These are phyloP conservation scores for Heterobasidion parviporum DNA, from an alignment of 1,284 basidiomycete species.

Conservation along the genomic window DNA sequence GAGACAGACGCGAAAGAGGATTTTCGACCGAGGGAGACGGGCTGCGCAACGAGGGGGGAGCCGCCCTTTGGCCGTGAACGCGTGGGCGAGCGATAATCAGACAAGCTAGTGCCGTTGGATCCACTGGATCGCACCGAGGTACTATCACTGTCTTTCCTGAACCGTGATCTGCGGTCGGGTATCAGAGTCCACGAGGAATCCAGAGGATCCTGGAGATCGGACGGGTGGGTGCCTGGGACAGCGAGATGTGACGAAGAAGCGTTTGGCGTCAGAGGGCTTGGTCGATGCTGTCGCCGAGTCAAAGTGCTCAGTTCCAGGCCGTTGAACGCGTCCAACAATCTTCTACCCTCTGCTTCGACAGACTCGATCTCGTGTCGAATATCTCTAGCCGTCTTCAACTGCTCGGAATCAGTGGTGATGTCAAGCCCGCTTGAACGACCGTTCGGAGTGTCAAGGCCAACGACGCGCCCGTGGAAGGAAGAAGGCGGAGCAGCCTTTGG, in stretches of 20 bases:
- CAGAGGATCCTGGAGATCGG: neutral
- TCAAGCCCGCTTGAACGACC: slow-evolving; percentile 25
- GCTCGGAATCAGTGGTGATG: slow-evolving; percentile 44
- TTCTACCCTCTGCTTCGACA: slow-evolving; percentile 58
- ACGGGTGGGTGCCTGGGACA: slow-evolving; percentile 1
- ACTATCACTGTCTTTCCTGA: slow-evolving; percentile 30
- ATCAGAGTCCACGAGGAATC: slow-evolving; percentile 11
- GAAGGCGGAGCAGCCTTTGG: slow-evolving; percentile 36
- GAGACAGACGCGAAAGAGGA: slow-evolving; percentile 41
- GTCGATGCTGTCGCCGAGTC: slow-evolving; percentile 29
- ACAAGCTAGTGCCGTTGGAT: slow-evolving; percentile 37
- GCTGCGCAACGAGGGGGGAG: slow-evolving; percentile 18
- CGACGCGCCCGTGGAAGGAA: slow-evolving; percentile 35
- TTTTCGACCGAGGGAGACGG: slow-evolving; percentile 30
- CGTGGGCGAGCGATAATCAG: slow-evolving; percentile 25
- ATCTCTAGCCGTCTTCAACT: slow-evolving; percentile 46
- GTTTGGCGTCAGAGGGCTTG: slow-evolving; percentile 4
- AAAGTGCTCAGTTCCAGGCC: slow-evolving; percentile 63
- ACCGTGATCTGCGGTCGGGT: slow-evolving; percentile 13
- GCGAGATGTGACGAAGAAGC: slow-evolving; percentile 4
- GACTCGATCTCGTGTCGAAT: slow-evolving; percentile 56
- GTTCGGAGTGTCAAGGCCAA: slow-evolving; percentile 18
- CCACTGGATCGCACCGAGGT: slow-evolving; percentile 42
- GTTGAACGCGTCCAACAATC: slow-evolving; percentile 67
- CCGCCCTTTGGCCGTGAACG: slow-evolving; percentile 21